A percentile compares a stretch with the other conserved stretches of the same genome.
These are phyloP conservation scores for Clonostachys chloroleuca DNA, from an alignment of 2,329 filamentous ascomycete genomes.

Conservation along the genomic window DNA sequence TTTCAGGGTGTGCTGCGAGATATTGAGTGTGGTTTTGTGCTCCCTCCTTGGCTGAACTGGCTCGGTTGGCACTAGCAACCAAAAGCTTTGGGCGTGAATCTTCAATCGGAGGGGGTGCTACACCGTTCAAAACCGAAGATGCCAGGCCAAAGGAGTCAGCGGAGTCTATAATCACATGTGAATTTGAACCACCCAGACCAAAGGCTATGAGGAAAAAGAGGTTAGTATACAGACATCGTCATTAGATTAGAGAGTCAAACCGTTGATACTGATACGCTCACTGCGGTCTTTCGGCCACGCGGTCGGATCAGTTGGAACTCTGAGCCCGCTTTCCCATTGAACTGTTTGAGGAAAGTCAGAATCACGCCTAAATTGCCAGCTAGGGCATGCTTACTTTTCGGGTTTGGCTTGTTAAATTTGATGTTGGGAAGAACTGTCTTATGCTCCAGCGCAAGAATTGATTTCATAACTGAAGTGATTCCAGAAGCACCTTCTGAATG, in stretches of 20 bases:
- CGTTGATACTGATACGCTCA: slow-evolving; percentile 23
- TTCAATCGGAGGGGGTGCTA: too few species aligned
- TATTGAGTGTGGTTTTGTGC: neutral
- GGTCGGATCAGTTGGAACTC: slow-evolving; percentile 12
- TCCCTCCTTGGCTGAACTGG: too few species aligned
- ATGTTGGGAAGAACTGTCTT: slow-evolving; percentile 33
- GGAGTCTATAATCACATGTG: slow-evolving; percentile 18
- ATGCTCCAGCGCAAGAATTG: slow-evolving; percentile 30
- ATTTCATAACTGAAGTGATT: slow-evolving; percentile 34
- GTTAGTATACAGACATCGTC: slow-evolving; percentile 1
- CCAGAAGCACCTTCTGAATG: slow-evolving; percentile 35
- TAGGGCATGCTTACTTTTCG: slow-evolving; percentile 7
- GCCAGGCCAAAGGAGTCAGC: slow-evolving; percentile 6
- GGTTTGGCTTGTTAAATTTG: slow-evolving; percentile 30
- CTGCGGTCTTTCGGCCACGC: slow-evolving; percentile 14
- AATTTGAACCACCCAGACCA: slow-evolving; percentile 25
- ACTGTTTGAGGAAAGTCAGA: too few species aligned
- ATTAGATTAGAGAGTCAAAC: slow-evolving; percentile 26
- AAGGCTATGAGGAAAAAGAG: too few species aligned
- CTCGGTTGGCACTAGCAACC: too few species aligned
- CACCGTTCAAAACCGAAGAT: slow-evolving; percentile 1
- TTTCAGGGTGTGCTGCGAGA: neutral
- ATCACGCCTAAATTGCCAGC: too few species aligned
- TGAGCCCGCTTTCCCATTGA: slow-evolving; percentile 3
- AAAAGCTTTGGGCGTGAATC: too few species aligned